A percentile compares a stretch with the other conserved stretches of the same genome.
phyloP scores from a whole-genome alignment of 2,329 filamentous ascomycete species.

The Fusarium albosuccineum region DNA sequence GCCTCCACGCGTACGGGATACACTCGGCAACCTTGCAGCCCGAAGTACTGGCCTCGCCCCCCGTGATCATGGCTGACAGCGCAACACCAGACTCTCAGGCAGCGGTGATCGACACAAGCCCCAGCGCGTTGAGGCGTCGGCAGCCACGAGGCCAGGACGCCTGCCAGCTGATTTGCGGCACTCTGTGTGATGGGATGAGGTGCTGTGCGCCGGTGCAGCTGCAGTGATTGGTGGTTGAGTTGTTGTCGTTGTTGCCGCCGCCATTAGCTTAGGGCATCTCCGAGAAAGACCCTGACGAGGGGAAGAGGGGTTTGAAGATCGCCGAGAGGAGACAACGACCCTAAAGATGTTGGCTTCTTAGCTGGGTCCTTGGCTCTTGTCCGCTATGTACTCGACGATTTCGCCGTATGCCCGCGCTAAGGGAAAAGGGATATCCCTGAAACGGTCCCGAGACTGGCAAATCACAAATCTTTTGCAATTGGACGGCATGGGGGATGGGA shows the following conservation, averaged over 20 bases:
- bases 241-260: constrained; percentile 6
- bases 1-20: constrained; percentile 79
- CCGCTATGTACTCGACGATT: constrained; percentile 12
- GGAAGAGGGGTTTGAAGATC: constrained; percentile 31
- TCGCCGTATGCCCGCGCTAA: constrained; percentile 25
- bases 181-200: constrained; percentile 63
- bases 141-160: constrained; percentile 41
- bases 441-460: constrained; percentile 6
- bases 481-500: constrained; percentile 9
- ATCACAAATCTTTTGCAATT: constrained; percentile 15
- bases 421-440: constrained; percentile 33
- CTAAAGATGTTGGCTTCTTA: constrained; percentile 15
- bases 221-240: constrained; percentile 36
- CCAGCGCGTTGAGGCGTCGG: constrained; percentile 21
- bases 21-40: constrained; percentile 80
- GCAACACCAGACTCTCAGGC: constrained; percentile 14
- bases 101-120: constrained; percentile 22
- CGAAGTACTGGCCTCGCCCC: constrained; percentile 55
- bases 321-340: constrained; percentile 24
- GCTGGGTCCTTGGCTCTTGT: constrained; percentile 20
- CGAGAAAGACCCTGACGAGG: constrained; percentile 18
- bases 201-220: constrained; percentile 57
- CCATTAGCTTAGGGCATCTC: not conserved
- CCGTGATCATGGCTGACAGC: constrained; percentile 26
- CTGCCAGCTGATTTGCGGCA: constrained; percentile 67